Base-by-base conservation (phyloP, 2,329 filamentous ascomycete species). In the Aaosphaeria arxii region DNA sequence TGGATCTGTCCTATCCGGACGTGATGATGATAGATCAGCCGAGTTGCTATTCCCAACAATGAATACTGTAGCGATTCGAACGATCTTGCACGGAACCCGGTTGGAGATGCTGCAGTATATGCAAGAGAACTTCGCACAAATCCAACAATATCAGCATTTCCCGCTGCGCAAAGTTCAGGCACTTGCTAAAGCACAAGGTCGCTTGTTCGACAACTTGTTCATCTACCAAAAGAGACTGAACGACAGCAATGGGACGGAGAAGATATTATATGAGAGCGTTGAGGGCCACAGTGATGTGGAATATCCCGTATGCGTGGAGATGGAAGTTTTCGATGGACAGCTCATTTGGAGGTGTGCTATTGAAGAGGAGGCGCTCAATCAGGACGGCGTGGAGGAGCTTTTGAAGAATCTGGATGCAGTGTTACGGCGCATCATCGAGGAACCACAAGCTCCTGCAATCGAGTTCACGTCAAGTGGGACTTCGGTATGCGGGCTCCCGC, bases 1-100 rank as follows among this genome's bases (percentile, higher is more conserved):
- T 62, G 92, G 92, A 1, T 82, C 89, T 0, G 86, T 96, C 1
- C 75, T 96, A 9, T 91, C 90, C 0, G 91, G 92, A 11, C 81
- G 92, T n/a, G 89, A 94, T 48, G 84, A 83, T 7, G 85, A 88
- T 41, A 79, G 81, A 11, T 80, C 83, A 0, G 81, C 87, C 40
- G 69, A 81, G 29, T 70, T 92, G 9, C 77, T 91, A 62, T 96
- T 96, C 59, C 92, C 91, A 0, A 89, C 88, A 0, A 96, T 96
- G 88, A 96, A 95, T 62, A 96, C 91, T 0, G 84, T 96, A 0
- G 82, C 87, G 0, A 76, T 95, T 6, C 80, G 91, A 7, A 80
- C 80, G 1, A 77, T 91, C 3, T 66, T 96, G 2, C 87, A 94
- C 57, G 89, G 89, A 1, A 83, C 78, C 0, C 71, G 80, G 0